phyloP scores from a whole-genome alignment of 2,329 filamentous ascomycete species.

The Celoporthe dispersa region DNA sequence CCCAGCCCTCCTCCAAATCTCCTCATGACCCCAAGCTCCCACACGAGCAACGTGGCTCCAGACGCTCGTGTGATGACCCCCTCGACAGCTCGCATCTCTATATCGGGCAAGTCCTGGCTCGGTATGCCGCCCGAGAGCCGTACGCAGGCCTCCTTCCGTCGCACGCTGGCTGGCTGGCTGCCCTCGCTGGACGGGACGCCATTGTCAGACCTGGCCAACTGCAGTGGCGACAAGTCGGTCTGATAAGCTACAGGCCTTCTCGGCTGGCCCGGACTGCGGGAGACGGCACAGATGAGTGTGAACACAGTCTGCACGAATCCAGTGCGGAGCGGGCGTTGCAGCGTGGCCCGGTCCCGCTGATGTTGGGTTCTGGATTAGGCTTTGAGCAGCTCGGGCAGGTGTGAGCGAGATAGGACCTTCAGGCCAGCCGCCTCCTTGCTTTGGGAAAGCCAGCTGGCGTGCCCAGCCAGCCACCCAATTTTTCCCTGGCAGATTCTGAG shows the following conservation, averaged over 20 bases:
- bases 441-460: background rate
- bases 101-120: slow-evolving; percentile 29
- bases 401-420: slow-evolving; percentile 5
- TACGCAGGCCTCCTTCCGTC: slow-evolving; percentile 5
- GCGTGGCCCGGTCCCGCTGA: background rate
- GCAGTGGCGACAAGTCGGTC: background rate
- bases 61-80: slow-evolving; percentile 13
- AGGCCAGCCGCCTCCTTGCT: slow-evolving; percentile 1
- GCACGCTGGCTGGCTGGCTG: background rate
- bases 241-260: background rate
- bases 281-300: slow-evolving; percentile 6
- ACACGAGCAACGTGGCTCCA: background rate
- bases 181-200: slow-evolving; percentile 16
- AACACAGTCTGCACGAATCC: slow-evolving; percentile 29
- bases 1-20: background rate
- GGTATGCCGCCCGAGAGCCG: slow-evolving; percentile 30
- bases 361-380: background rate
- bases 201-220: slow-evolving; percentile 12
- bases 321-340: background rate
- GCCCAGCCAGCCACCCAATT: background rate
- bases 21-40: slow-evolving; percentile 3
- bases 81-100: slow-evolving; percentile 15
- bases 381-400: slow-evolving; percentile 8
- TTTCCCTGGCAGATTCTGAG: background rate
- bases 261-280: slow-evolving; percentile 1